Conservation (phyloP, 352 stramenopile species). For the Phytophthora citricola region DNA sequence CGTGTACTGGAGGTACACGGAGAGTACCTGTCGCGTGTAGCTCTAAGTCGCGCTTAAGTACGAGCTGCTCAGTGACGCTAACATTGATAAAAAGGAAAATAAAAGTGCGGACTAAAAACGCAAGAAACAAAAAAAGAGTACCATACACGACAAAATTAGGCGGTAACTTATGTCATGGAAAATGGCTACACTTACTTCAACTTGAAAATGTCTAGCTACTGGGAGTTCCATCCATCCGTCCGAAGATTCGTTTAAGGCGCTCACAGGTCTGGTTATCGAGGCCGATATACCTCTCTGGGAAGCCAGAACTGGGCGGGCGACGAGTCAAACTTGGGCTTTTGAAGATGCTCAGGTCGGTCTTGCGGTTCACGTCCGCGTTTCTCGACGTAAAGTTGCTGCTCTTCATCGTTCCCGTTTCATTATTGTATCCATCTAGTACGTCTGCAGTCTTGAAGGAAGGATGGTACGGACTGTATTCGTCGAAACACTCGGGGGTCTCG, state of each 20-base stretch:
- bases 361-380: constrained; percentile 24
- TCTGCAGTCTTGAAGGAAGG: constrained; percentile 59
- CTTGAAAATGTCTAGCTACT: constrained; percentile 5
- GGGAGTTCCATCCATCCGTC: constrained; percentile 52
- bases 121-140: too few relatives aligned
- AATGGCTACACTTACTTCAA: too few relatives aligned
- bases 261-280: constrained; percentile 81
- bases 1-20: too few relatives aligned
- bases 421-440: constrained; percentile 44
- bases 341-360: constrained; percentile 82
- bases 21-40: too few relatives aligned
- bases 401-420: constrained; percentile 19
- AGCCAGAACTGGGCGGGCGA: constrained; percentile 56
- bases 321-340: constrained; percentile 65
- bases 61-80: too few relatives aligned
- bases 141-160: too few relatives aligned
- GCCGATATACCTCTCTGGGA: constrained; percentile 80
- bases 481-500: constrained; percentile 67
- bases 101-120: too few relatives aligned
- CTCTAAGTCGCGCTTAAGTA: too few relatives aligned
- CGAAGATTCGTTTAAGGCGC: constrained; percentile 78
- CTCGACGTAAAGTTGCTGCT: constrained; percentile 1
- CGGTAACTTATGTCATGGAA: too few relatives aligned
- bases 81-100: too few relatives aligned
- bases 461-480: constrained; percentile 85